Base-by-base conservation (phyloP, 78 protist genomes). In the Dictyostelium capitatum region DNA sequence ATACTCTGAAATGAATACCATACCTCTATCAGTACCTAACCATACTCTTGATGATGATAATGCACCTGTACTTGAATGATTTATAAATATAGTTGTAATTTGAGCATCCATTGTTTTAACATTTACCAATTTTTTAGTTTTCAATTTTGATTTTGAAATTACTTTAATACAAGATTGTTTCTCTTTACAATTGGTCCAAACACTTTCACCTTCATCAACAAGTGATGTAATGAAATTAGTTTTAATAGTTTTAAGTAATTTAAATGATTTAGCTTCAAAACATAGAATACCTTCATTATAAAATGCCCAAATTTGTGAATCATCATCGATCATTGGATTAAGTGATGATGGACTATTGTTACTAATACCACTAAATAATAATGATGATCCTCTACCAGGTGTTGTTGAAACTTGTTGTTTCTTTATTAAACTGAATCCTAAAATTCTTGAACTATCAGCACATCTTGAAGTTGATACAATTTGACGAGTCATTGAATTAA, bases 11-110 rank as follows among this genome's bases (percentile, higher is more conserved):
- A 77, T 41, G 56, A 47, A 74, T 2, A 87, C n/a, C 51, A 62
- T 30, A 50, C 93, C 93, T 37, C 79, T 87, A 9, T 87, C 93
- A 15, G 93, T 87, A 50, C 93, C 93, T 8, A 87, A 59, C 93
- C 93, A 87, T 50, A 41, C 46, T 37, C 70, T 37, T 19, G 53
- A 15, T 4, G 79, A 51, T 19, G 23, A 17, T 6, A n/a, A 6
- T 46, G 41, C 70, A 5, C 62, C 70, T 41, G 17, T 10, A 62
- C 37, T 67, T 51, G 84, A 75, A 20, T 51, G 69, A 51, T 87
- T 47, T 10, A 67, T 46, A 3, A 57, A 53, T 0, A 62, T 23
- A 2, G 69, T 28, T 0, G 82, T 87, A 30, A 47, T 87, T 74
- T 62, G 79, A 28, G 69, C 14, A 43, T 80, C 75, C 23, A 87